These are phyloP conservation scores for Saccharomycopsis guyanensis DNA, from an alignment of 805 yeast species.

Conservation along the genomic window DNA sequence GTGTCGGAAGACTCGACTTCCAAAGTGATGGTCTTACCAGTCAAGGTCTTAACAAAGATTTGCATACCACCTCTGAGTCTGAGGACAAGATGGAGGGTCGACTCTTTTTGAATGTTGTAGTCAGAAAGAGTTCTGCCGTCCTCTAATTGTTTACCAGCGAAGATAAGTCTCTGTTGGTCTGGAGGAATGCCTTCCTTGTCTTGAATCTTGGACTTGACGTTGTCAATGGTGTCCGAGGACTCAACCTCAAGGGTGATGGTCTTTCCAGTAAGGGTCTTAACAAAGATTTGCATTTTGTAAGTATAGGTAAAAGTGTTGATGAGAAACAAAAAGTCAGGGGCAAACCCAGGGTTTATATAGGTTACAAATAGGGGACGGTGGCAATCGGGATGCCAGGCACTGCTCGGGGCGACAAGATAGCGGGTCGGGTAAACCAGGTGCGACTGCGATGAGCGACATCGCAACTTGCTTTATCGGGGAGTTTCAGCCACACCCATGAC, in stretches of 20 bases:
- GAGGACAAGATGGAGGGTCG: slow-evolving; percentile 88
- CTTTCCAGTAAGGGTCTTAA: slow-evolving; percentile 34
- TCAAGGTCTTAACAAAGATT: slow-evolving; percentile 98
- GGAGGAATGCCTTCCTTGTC: slow-evolving; percentile 97
- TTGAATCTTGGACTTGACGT: slow-evolving; percentile 92
- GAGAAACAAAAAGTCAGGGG: not conserved
- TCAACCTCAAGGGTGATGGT: slow-evolving; percentile 96
- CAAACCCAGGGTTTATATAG: not conserved
- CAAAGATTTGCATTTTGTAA: slow-evolving; percentile 28
- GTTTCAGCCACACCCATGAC: not conserved
- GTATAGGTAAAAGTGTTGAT: not conserved
- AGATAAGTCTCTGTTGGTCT: slow-evolving; percentile 92
- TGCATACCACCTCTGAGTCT: slow-evolving; percentile 99
- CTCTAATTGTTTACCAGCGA: slow-evolving; percentile 95
- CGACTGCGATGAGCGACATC: not conserved
- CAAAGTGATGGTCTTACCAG: slow-evolving; percentile 98
- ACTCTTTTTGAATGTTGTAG: slow-evolving; percentile 97
- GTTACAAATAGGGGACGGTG: not conserved
- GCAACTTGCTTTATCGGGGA: not conserved
- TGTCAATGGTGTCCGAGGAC: slow-evolving; percentile 94
- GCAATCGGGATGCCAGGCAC: not conserved
- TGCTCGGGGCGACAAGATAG: not conserved
- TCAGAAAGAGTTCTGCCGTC: slow-evolving; percentile 93
- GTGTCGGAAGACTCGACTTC: slow-evolving; percentile 98
- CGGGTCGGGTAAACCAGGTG: not conserved